These are phyloP conservation scores for Medicago arabica DNA, from an alignment of 306 rosid species.

Conservation along the genomic window DNA sequence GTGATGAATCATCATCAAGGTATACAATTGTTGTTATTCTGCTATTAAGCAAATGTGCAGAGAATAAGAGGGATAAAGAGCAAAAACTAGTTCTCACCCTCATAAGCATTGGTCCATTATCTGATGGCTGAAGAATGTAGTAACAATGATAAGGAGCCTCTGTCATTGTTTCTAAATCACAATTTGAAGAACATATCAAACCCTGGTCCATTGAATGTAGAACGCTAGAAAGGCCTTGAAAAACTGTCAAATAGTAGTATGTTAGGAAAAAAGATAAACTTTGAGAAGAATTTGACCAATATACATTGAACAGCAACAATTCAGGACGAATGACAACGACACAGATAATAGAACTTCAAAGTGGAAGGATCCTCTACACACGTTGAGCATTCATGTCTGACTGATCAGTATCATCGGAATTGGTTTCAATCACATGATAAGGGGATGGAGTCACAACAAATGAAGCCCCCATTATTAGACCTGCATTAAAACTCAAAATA, in stretches of 20 bases:
- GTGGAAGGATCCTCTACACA: slow-evolving; percentile 46
- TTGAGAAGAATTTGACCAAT: slow-evolving; percentile 36
- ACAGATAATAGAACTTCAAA: slow-evolving; percentile 32
- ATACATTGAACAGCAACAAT: slow-evolving; percentile 21
- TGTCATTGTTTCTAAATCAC: slow-evolving; percentile 63
- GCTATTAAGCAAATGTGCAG: slow-evolving; percentile 1
- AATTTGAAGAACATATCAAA: slow-evolving; percentile 53
- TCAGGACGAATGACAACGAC: slow-evolving; percentile 25
- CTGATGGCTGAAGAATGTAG: slow-evolving; percentile 73
- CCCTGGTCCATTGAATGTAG: slow-evolving; percentile 60
- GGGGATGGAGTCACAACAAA: slow-evolving; percentile 64
- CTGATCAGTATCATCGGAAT: slow-evolving; percentile 57
- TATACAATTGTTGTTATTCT: slow-evolving; percentile 7
- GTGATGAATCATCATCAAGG: slow-evolving; percentile 23
- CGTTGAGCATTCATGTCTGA: slow-evolving; percentile 66
- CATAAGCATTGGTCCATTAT: slow-evolving; percentile 73
- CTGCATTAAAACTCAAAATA: slow-evolving; percentile 48
- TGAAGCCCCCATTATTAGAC: slow-evolving; percentile 70
- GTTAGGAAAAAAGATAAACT: slow-evolving; percentile 28
- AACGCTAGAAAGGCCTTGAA: slow-evolving; percentile 50
- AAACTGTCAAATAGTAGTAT: slow-evolving; percentile 50
- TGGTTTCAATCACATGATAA: slow-evolving; percentile 53
- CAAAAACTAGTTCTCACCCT: slow-evolving; percentile 55
- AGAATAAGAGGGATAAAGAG: slow-evolving; percentile 34
- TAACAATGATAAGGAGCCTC: slow-evolving; percentile 68